phyloP scores from a whole-genome alignment of 2,329 filamentous ascomycete genomes.

The Xylaria sp. region DNA sequence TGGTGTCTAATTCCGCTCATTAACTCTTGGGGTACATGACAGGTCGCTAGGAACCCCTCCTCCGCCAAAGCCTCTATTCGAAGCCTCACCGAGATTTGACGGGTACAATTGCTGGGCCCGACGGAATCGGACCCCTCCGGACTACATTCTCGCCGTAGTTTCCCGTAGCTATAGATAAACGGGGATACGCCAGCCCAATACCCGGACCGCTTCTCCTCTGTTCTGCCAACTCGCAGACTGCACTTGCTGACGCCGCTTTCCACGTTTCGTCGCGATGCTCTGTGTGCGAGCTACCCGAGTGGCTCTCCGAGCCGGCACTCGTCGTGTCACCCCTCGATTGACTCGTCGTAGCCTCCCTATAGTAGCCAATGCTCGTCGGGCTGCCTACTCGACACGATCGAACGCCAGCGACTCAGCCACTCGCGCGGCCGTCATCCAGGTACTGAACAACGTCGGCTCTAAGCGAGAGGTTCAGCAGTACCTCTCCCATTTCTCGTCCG shows the following conservation, averaged over 20 bases:
- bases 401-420: conserved; percentile 66
- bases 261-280: conserved; percentile 39
- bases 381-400: conserved; percentile 47
- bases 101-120: conserved; percentile 13
- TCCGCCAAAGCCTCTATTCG: conserved; percentile 15
- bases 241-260: conserved; percentile 1
- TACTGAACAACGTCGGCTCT: conserved; percentile 94
- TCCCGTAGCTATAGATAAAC: conserved; percentile 23
- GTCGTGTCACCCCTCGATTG: conserved; percentile 41
- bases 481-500: conserved; percentile 95
- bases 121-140: conserved; percentile 7
- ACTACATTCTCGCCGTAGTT: conserved; percentile 14
- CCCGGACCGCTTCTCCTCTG: conserved; percentile 4
- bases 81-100: conserved; percentile 29
- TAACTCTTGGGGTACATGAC: conserved; percentile 29
- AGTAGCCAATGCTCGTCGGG: conserved; percentile 46
- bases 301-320: conserved; percentile 47
- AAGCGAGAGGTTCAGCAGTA: conserved; percentile 98
- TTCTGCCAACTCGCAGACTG: background rate
- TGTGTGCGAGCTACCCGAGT: conserved; percentile 45
- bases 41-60: conserved; percentile 31
- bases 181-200: background rate
- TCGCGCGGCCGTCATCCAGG: conserved; percentile 84
- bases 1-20: conserved; percentile 32
- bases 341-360: conserved; percentile 25